Evolutionary conservation across 768 basidiomycete genomes (phyloP).

Genomic region (Lactarius psammicola): DNA sequence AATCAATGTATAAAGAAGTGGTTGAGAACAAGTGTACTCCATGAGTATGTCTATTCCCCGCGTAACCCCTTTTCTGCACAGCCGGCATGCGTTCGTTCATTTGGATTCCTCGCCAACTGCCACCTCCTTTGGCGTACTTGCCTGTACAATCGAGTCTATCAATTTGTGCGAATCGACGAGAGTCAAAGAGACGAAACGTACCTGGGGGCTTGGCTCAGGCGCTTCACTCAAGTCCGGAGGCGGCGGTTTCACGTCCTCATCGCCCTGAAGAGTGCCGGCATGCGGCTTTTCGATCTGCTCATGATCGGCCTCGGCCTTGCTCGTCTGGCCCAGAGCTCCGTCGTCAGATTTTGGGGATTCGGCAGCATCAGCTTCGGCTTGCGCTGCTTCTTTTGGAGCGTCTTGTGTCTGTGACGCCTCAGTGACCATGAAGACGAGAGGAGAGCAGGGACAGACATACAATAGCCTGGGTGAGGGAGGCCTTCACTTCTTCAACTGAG

Average conservation of each 20-base stretch:
- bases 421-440: not conserved
- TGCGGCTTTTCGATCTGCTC: constrained; percentile 32
- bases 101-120: not conserved
- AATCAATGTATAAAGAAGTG: constrained; percentile 5
- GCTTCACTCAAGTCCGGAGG: constrained; percentile 30
- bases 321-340: constrained; percentile 30
- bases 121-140: constrained; percentile 10
- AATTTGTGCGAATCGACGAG: not conserved
- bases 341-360: constrained; percentile 22
- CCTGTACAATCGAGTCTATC: constrained; percentile 1
- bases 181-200: not conserved
- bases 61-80: constrained; percentile 4
- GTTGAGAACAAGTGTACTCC: not conserved
- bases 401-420: constrained; percentile 28
- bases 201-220: constrained; percentile 24
- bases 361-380: constrained; percentile 27
- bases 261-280: constrained; percentile 27
- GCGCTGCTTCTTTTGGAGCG: constrained; percentile 32
- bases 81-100: constrained; percentile 6
- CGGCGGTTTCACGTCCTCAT: constrained; percentile 15
- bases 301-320: constrained; percentile 29
- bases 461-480: constrained; percentile 31
- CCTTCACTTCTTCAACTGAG: constrained; percentile 32
- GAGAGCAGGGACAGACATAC: constrained; percentile 15
- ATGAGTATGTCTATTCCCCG: constrained; percentile 11